A percentile compares a stretch with the other conserved stretches of the same genome.
Conservation (phyloP, 805 yeast genomes). For the Hyphopichia homilentoma region DNA sequence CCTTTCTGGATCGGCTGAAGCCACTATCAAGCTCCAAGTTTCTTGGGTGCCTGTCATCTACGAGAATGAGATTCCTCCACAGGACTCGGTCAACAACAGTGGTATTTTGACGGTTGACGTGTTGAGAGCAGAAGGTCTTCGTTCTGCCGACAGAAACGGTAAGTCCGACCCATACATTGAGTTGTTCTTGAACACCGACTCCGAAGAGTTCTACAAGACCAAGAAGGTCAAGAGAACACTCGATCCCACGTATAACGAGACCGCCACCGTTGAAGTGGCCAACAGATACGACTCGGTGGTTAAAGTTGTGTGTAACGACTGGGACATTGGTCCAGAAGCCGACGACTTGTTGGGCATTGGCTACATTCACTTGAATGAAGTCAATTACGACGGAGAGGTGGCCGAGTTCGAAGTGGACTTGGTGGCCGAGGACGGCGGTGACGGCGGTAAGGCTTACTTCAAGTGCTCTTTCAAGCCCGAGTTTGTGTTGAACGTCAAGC, state of each 20-base stretch:
- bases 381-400: conserved; percentile 45
- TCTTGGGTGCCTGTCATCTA: conserved; percentile 76
- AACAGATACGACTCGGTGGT: conserved; percentile 62
- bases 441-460: conserved; percentile 64
- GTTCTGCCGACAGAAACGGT: conserved; percentile 88
- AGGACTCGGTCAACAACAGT: conserved; percentile 70
- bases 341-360: conserved; percentile 81
- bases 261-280: conserved; percentile 48
- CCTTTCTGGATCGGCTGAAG: conserved; percentile 49
- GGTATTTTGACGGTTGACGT: conserved; percentile 67
- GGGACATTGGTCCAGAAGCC: conserved; percentile 89
- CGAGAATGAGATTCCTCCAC: conserved; percentile 57
- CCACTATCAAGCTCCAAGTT: conserved; percentile 54
- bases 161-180: conserved; percentile 88
- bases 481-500: conserved; percentile 50
- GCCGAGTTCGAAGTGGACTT: conserved; percentile 53
- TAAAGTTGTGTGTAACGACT: conserved; percentile 64
- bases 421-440: conserved; percentile 44
- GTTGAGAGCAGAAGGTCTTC: conserved; percentile 60
- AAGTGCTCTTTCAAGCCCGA: conserved; percentile 65
- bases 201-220: conserved; percentile 62
- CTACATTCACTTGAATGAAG: conserved; percentile 49
- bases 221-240: conserved; percentile 82
- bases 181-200: conserved; percentile 61
- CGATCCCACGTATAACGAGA: conserved; percentile 87